Evolutionary conservation across 805 yeast genomes (phyloP).

Genomic region (Lachancea nothofagi): DNA sequence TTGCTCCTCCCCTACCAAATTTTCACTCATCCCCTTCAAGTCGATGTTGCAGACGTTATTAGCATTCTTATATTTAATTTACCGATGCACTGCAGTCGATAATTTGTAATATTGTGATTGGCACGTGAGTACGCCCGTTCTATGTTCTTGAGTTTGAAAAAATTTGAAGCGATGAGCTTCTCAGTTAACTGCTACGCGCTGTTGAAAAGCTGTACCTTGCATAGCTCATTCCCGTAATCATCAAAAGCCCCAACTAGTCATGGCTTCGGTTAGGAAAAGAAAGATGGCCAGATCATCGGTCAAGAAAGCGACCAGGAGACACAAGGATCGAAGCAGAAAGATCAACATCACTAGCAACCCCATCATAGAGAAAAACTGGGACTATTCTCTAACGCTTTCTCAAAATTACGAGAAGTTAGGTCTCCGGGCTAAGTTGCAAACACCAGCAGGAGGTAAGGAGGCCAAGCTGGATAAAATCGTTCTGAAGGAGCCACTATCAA

Average conservation of each 20-base stretch:
- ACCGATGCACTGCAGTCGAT: too few relatives aligned
- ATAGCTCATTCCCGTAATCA: background rate
- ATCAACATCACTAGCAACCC: constrained; percentile 67
- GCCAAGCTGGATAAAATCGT: constrained; percentile 39
- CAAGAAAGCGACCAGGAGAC: constrained; percentile 61
- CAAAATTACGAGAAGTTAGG: constrained; percentile 88
- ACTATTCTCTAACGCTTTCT: constrained; percentile 65
- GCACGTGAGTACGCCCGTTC: constrained; percentile 1
- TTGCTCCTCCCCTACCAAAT: background rate
- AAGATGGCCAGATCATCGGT: constrained; percentile 72
- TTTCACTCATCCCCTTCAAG: too few relatives aligned
- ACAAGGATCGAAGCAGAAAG: constrained; percentile 64
- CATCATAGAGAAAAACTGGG: constrained; percentile 88
- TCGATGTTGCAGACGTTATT: too few relatives aligned
- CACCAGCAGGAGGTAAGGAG: constrained; percentile 78
- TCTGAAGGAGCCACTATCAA: constrained; percentile 33
- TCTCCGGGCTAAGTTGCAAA: constrained; percentile 58
- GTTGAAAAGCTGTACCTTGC: too few relatives aligned
- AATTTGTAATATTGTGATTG: background rate
- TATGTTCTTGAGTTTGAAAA: background rate
- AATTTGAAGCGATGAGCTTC: constrained; percentile 10
- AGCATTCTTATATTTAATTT: too few relatives aligned
- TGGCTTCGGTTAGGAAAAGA: constrained; percentile 79
- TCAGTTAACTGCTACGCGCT: too few relatives aligned
- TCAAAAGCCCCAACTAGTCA: constrained; percentile 16